phyloP scores from a whole-genome alignment of 306 rosid species.

The Casuarina glauca region DNA sequence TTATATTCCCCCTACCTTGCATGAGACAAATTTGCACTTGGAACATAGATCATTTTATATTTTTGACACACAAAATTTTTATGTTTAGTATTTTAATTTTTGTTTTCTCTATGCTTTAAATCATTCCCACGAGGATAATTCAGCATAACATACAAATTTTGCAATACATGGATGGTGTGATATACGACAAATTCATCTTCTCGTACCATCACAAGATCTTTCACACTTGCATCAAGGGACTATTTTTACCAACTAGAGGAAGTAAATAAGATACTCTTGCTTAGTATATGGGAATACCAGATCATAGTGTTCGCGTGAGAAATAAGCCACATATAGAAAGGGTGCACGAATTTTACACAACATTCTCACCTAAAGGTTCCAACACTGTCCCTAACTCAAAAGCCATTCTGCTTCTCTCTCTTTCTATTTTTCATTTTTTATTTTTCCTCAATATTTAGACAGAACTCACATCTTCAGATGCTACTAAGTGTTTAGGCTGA shows the following conservation, averaged over 20 bases:
- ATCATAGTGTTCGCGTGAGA: neutral
- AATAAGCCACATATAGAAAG: conserved; percentile 1
- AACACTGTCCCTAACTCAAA: neutral
- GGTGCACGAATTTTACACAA: neutral
- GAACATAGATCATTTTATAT: neutral
- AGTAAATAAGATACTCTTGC: no score
- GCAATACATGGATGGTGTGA: neutral
- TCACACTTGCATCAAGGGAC: no score
- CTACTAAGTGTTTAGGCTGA: neutral
- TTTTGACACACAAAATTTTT: neutral
- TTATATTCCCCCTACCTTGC: no score
- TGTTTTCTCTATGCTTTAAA: neutral
- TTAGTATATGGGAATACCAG: neutral
- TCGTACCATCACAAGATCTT: neutral
- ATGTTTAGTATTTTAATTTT: neutral
- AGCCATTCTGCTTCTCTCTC: neutral
- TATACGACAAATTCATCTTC: neutral
- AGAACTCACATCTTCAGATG: neutral
- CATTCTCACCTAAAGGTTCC: neutral
- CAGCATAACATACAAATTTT: neutral
- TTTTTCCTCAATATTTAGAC: neutral
- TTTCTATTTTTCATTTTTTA: neutral
- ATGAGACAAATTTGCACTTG: no score
- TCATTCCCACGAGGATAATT: neutral
- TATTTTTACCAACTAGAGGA: no score